Percentiles rank a stretch among this genome's conserved stretches.
phyloP scores from a whole-genome alignment of 352 stramenopile species.

The Globisporangium rhizosaccharum region DNA sequence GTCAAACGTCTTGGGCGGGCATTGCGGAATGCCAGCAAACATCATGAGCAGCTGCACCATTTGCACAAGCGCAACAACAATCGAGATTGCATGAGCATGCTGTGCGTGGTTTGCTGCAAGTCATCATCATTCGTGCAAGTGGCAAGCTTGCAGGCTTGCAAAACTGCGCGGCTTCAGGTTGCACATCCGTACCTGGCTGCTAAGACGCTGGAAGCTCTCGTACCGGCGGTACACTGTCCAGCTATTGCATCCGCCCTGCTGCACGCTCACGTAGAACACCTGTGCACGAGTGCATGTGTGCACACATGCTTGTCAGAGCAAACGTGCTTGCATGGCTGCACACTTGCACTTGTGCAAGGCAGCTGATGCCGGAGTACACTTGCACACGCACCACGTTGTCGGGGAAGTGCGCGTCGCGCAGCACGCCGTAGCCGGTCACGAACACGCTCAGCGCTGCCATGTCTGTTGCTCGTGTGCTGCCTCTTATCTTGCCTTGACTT shows the following conservation, averaged over 20 bases:
- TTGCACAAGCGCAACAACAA: neutral
- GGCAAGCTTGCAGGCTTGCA: neutral
- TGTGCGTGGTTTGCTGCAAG: neutral
- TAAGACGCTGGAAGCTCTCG: conserved; percentile 72
- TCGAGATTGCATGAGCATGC: neutral
- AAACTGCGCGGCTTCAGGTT: neutral
- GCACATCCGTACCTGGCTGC: conserved; percentile 30
- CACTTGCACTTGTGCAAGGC: neutral
- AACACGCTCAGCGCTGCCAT: conserved; percentile 72
- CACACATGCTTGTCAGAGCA: conserved; percentile 3
- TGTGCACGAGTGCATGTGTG: conserved; percentile 9
- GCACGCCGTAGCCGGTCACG: conserved; percentile 68
- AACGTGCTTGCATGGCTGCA: conserved; percentile 1
- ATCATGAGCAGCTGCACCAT: conserved; percentile 47
- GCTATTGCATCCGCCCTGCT: conserved; percentile 54
- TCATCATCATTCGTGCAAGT: neutral
- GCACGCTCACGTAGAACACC: conserved; percentile 74
- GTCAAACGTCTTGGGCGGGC: conserved; percentile 52
- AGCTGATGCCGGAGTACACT: neutral
- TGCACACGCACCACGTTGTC: conserved; percentile 40
- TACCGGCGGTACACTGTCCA: conserved; percentile 78
- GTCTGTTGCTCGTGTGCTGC: neutral
- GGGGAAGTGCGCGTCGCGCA: conserved; percentile 39
- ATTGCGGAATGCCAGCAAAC: conserved; percentile 61
- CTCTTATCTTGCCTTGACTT: too few species aligned